Evolutionary conservation across 2,329 filamentous ascomycete genomes (phyloP).

Genomic region (Fusarium sp.): DNA sequence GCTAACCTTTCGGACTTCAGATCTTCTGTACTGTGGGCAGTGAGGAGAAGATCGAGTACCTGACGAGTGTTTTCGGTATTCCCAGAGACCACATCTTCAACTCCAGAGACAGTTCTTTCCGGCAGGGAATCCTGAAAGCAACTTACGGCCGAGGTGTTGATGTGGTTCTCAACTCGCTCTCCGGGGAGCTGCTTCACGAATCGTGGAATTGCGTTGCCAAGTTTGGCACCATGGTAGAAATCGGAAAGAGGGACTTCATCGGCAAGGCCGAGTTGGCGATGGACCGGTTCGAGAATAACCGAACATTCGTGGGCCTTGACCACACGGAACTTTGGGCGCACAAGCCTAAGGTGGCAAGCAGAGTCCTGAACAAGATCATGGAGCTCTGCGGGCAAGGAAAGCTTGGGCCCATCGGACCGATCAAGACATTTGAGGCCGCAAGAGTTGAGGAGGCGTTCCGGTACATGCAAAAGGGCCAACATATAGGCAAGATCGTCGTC

Average conservation of each 20-base stretch:
- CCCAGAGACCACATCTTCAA: slow-evolving; percentile 50
- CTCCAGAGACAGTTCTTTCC: slow-evolving; percentile 51
- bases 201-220: slow-evolving; percentile 59
- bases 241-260: slow-evolving; percentile 58
- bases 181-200: slow-evolving; percentile 55
- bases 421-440: slow-evolving; percentile 2
- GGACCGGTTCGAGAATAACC: slow-evolving; percentile 55
- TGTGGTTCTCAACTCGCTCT: slow-evolving; percentile 55
- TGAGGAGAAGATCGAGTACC: slow-evolving; percentile 51
- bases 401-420: slow-evolving; percentile 36
- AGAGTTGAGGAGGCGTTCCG: slow-evolving; percentile 51
- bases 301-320: slow-evolving; percentile 51
- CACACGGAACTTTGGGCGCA: slow-evolving; percentile 40
- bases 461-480: slow-evolving; percentile 56
- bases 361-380: slow-evolving; percentile 3
- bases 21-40: slow-evolving; percentile 49
- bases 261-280: slow-evolving; percentile 57
- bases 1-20: not conserved
- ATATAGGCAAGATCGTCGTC: slow-evolving; percentile 58
- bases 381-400: slow-evolving; percentile 20
- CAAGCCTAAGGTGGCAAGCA: slow-evolving; percentile 5
- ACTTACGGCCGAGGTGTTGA: slow-evolving; percentile 51
- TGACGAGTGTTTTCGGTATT: slow-evolving; percentile 50
- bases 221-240: slow-evolving; percentile 59
- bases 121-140: slow-evolving; percentile 40